Base-by-base conservation (phyloP, 352 stramenopile genomes). In the Globisporangium irregulare region DNA sequence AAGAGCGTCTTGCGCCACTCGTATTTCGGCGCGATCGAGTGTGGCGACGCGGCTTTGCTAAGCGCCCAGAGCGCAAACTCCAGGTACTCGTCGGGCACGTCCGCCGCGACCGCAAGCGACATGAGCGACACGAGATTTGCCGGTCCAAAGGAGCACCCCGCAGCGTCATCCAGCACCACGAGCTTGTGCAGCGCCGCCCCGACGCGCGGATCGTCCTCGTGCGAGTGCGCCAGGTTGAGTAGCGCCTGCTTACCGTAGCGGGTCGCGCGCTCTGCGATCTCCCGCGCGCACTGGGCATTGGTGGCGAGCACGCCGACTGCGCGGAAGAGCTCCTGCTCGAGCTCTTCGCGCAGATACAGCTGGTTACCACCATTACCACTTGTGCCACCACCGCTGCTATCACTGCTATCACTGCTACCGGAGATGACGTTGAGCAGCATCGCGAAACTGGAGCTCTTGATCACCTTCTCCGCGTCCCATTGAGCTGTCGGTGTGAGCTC, bases 31-130 rank as follows among this genome's bases (percentile, higher is more conserved):
- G 74, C 77, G 20, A 79, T 60, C 7, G 74, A 67, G 9, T 73
- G 66, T 0, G 79, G 70, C 3, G 78, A 87, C 15, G 78, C 76
- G 0, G 78, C 79, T 43, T 86, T 79, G 41, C 80, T 64, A 38
- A 93, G 64, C 1, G 72, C 85, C 85, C 85, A 93, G n/a, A 89
- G 67, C 1, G 82, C 81, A 65, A 93, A 93, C 72, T 89, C 79
- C 3, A 86, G 41, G 55, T 91, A 93, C 51, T 79, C 70, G 34
- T 89, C 77, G 0, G 85, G 85, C 6, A 90, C 67, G 15, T 84
- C 69, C n/a, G 80, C 68, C 12, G 84, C 78, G 8, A 89, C 78
- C 0, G 80, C 85, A 9, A 93, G 70, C 0, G 85, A 79, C 25
- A 93, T 59, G 15, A 93, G 70, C 8, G 85, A 93, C 14, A 83